phyloP scores from a whole-genome alignment of 306 rosid genomes.

The Trifolium dubium region DNA sequence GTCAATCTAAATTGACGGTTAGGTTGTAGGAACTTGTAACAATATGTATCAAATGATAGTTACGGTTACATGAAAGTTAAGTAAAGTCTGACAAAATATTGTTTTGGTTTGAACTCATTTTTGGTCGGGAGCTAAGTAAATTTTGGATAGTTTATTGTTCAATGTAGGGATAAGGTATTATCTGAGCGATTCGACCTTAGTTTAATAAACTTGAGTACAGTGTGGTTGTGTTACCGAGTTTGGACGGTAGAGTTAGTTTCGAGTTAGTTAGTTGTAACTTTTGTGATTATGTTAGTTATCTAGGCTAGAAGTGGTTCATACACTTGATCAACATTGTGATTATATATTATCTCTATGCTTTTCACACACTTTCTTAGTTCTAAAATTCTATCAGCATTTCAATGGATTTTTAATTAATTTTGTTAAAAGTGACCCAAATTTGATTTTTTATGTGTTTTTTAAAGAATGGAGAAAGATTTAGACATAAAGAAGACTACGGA shows the following conservation, averaged over 20 bases:
- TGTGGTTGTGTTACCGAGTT: background rate
- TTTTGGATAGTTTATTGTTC: no score
- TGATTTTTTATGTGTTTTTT: background rate
- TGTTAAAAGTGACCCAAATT: background rate
- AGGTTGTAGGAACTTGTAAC: no score
- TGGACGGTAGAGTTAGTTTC: background rate
- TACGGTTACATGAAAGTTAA: background rate
- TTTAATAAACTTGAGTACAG: background rate
- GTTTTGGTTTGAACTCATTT: no score
- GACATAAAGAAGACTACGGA: constrained; percentile 51
- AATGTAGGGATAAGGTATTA: background rate
- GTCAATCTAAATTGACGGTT: no score
- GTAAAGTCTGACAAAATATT: background rate
- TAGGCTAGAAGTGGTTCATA: background rate
- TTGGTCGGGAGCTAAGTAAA: no score
- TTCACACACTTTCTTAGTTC: background rate
- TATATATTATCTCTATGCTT: background rate
- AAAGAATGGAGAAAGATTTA: constrained; percentile 46
- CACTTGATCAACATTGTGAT: background rate
- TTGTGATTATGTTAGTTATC: background rate
- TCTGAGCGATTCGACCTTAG: background rate
- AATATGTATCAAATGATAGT: background rate
- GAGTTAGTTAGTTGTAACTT: background rate
- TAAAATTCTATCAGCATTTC: background rate
- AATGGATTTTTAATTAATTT: background rate